A percentile compares a stretch with the other conserved stretches of the same genome.
phyloP scores from a whole-genome alignment of 495 filamentous ascomycete species.

The Penicillium robsamsonii region DNA sequence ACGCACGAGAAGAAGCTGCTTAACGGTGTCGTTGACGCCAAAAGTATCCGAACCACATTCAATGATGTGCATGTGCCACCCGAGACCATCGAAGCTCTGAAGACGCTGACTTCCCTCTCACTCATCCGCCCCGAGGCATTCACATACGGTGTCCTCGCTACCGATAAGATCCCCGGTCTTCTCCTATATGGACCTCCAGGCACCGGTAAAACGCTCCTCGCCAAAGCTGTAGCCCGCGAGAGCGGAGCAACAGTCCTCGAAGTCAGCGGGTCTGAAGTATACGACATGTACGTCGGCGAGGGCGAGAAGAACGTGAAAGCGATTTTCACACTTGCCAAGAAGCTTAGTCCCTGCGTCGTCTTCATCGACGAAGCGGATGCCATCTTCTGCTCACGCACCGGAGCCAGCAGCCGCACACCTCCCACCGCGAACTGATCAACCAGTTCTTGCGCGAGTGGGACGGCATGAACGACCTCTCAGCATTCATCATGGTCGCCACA shows the following conservation, averaged over 20 bases:
- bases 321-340: slow-evolving; percentile 86
- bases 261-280: slow-evolving; percentile 73
- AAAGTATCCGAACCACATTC: slow-evolving; percentile 82
- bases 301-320: slow-evolving; percentile 96
- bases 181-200: slow-evolving; percentile 93
- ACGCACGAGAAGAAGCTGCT: slow-evolving; percentile 79
- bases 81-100: slow-evolving; percentile 83
- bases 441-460: slow-evolving; percentile 99
- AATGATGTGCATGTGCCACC: slow-evolving; percentile 74
- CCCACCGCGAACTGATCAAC: slow-evolving; percentile 89
- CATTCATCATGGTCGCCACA: slow-evolving; percentile 99
- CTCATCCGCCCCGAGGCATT: slow-evolving; percentile 91
- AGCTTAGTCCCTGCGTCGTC: slow-evolving; percentile 88
- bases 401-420: slow-evolving; percentile 55
- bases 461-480: slow-evolving; percentile 78
- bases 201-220: slow-evolving; percentile 92
- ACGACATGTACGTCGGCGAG: slow-evolving; percentile 95
- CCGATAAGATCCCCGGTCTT: slow-evolving; percentile 84
- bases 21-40: slow-evolving; percentile 74
- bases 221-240: slow-evolving; percentile 94
- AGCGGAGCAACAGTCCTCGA: slow-evolving; percentile 83
- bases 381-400: slow-evolving; percentile 73
- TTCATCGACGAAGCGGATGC: slow-evolving; percentile 98
- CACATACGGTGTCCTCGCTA: slow-evolving; percentile 89
- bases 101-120: slow-evolving; percentile 84